These are phyloP conservation scores for Aspergillus fischeri DNA, from an alignment of 2,329 filamentous ascomycete genomes.

Conservation along the genomic window DNA sequence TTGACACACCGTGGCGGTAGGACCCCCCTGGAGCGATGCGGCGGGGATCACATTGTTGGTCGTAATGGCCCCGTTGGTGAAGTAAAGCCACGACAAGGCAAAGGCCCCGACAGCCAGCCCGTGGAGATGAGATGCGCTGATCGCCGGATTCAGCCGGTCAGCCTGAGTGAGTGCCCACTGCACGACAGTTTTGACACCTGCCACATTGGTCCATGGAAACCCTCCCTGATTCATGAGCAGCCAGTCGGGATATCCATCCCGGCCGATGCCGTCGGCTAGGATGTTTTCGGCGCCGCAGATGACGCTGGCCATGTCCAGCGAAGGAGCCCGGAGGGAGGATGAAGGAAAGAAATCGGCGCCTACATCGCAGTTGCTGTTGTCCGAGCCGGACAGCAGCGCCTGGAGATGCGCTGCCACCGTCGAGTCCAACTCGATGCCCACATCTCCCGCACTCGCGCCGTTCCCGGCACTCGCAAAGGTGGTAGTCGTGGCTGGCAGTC, in stretches of 20 bases:
- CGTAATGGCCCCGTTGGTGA: conserved; percentile 1
- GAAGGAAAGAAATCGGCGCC: not conserved
- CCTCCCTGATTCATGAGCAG: not conserved
- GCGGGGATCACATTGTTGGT: conserved; percentile 1
- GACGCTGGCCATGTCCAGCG: not conserved
- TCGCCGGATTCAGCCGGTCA: not conserved
- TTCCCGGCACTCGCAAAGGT: conserved; percentile 2
- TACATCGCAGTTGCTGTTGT: not conserved
- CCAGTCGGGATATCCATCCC: not conserved
- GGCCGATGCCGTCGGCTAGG: not conserved
- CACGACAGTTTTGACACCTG: conserved; percentile 1
- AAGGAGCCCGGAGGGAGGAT: not conserved
- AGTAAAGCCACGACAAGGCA: not conserved
- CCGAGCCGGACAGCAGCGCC: conserved; percentile 1
- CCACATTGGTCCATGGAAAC: conserved; percentile 1
- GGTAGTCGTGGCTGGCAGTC: conserved; percentile 1
- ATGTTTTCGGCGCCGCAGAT: conserved; percentile 1
- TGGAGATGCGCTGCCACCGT: conserved; percentile 2
- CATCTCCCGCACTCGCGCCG: not conserved
- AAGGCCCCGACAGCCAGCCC: not conserved
- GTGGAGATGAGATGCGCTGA: not conserved
- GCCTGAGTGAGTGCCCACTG: conserved; percentile 3
- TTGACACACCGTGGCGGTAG: not conserved
- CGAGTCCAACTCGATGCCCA: conserved; percentile 3
- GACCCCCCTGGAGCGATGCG: conserved; percentile 1